These are phyloP conservation scores for Cystobasidium tubakii DNA, from an alignment of 768 basidiomycete species.

Conservation along the genomic window DNA sequence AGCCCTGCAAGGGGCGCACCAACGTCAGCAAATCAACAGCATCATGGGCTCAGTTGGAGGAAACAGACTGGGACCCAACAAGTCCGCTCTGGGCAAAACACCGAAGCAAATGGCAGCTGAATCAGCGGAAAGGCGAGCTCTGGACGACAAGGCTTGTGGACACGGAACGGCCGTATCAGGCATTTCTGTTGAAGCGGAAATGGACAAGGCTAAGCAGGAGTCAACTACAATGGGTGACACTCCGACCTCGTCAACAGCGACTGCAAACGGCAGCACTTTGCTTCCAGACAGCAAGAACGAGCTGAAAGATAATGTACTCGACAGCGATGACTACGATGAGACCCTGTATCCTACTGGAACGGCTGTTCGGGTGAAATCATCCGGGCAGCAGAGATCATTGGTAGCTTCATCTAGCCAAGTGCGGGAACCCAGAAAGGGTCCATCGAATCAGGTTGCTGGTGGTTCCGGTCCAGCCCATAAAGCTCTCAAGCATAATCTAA, in stretches of 20 bases:
- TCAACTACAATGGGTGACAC: neutral
- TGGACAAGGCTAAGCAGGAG: conserved; percentile 46
- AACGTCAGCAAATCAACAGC: conserved; percentile 55
- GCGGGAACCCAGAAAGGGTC: no score
- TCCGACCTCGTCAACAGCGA: neutral
- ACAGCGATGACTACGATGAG: conserved; percentile 19
- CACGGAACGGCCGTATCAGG: conserved; percentile 43
- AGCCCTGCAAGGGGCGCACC: conserved; percentile 75
- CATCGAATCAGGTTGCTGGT: neutral
- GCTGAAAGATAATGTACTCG: neutral
- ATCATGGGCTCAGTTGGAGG: conserved; percentile 57
- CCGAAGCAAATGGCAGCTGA: conserved; percentile 70
- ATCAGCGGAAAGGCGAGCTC: conserved; percentile 76
- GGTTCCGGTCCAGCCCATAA: neutral
- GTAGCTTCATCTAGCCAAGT: conserved; percentile 1
- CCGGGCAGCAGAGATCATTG: neutral
- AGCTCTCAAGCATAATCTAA: neutral
- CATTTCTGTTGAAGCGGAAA: conserved; percentile 39
- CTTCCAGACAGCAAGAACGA: neutral
- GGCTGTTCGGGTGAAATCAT: neutral
- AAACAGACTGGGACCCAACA: conserved; percentile 56
- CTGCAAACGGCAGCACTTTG: neutral
- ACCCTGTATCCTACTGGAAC: neutral
- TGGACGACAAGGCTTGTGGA: conserved; percentile 67
- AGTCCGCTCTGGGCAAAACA: conserved; percentile 51